Evolutionary conservation across 2,329 filamentous ascomycete species (phyloP), one percentile per base, ranked within the genome.

Genomic region (Neobulgaria alba): DNA sequence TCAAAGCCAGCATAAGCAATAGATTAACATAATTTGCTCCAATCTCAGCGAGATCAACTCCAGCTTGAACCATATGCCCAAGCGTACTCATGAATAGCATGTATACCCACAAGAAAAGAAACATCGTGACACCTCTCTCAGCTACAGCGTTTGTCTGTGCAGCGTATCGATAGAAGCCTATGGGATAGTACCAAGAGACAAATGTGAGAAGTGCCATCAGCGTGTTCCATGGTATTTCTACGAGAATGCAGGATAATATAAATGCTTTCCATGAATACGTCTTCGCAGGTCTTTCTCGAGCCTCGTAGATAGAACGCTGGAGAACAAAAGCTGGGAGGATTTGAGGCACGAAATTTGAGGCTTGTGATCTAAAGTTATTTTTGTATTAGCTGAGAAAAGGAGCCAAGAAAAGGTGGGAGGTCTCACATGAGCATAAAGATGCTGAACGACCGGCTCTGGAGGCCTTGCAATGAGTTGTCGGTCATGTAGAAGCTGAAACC

Each of bases 81-180:
- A 94, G 93, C 3, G 86, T 92, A n/a, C 77, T 85, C 0, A 82
- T 80, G 63, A 88, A 90, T 38, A 93, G 63, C 51, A 90, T 70
- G 71, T 93, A 93, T 48, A 73, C 67, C 55, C 79, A 70, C 31
- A 89, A 67, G 52, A 86, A 77, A 18, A 94, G 67, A 67, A 89
- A 87, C 73, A 90, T 83, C 16, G 90, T 73, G 1, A 67, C 82
- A 10, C 85, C 84, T 29, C 86, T 82, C 54, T 86, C 77, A 4
- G 71, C 57, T 1, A 80, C 72, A 48, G 77, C 66, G 46, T 72
- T 71, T 3, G 76, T 76, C 1, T 67, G 67, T 12, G 69, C 64
- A 2, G 84, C 83, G 56, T 90, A 89, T 46, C 66, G 63, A 61
- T 85, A 78, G 10, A 90, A 72, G 2, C 85, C 85, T 38, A 92